A percentile compares a stretch with the other conserved stretches of the same genome.
Evolutionary conservation across 2,329 filamentous ascomycete genomes (phyloP).

Genomic region (Dichotomopilus funicola): DNA sequence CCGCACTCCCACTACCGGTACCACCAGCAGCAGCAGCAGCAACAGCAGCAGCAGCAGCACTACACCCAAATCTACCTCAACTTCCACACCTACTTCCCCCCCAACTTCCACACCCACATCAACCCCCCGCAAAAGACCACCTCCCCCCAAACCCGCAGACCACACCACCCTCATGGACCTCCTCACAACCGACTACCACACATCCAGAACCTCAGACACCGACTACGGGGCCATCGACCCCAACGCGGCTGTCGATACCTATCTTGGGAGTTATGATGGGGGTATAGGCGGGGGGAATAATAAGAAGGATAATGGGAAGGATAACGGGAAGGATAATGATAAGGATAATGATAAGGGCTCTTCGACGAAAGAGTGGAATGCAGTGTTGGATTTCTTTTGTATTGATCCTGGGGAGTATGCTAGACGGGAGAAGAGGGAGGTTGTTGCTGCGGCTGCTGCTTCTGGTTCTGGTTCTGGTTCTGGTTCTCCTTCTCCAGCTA

Average conservation of each 20-base stretch:
- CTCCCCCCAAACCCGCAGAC: not conserved
- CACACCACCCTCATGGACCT: not conserved
- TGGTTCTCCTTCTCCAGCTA: too few species aligned
- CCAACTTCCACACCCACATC: not conserved
- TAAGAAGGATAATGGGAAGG: too few species aligned
- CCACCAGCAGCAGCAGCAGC: too few species aligned
- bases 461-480: too few species aligned
- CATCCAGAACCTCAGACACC: conserved; percentile 9
- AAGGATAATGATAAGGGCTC: too few species aligned
- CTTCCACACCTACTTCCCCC: not conserved
- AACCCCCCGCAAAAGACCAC: not conserved
- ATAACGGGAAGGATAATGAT: too few species aligned
- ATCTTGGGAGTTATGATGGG: conserved; percentile 17
- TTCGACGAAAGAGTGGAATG: conserved; percentile 4
- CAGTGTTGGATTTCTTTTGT: conserved; percentile 18
- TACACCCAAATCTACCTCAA: not conserved
- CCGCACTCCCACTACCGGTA: too few species aligned
- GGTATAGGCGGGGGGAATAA: conserved; percentile 7
- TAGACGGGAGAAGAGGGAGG: not conserved
- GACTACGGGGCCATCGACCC: conserved; percentile 17
- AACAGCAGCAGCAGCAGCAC: too few species aligned
- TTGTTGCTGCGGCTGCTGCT: not conserved
- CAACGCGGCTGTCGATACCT: conserved; percentile 15
- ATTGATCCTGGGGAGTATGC: conserved; percentile 9
- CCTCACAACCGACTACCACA: conserved; percentile 1